phyloP scores from a whole-genome alignment of 202 grass and related monocot species.

The Musa balbisiana region DNA sequence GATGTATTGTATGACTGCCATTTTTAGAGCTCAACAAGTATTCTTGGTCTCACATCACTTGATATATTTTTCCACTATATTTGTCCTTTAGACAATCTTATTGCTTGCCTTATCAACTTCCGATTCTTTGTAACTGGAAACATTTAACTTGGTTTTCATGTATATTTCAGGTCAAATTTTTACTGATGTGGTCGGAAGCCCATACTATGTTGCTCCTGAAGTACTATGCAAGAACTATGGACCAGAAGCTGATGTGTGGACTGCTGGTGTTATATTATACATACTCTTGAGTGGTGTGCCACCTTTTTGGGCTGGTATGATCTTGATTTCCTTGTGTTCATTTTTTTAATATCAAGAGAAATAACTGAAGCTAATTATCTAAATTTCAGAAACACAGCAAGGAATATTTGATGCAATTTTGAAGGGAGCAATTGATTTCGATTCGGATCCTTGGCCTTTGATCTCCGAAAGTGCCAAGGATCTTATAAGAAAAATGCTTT shows the following conservation, averaged over 20 bases:
- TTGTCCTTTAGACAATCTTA: background rate
- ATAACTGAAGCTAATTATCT: conserved; percentile 17
- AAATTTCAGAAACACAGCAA: conserved; percentile 79
- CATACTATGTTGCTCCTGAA: conserved; percentile 95
- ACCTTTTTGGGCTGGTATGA: conserved; percentile 70
- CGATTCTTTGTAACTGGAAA: background rate
- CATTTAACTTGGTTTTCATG: background rate
- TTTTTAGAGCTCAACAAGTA: background rate
- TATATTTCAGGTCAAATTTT: conserved; percentile 6
- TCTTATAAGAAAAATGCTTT: conserved; percentile 82
- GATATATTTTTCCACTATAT: background rate
- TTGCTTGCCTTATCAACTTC: background rate
- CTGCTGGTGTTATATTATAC: conserved; percentile 90
- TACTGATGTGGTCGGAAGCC: conserved; percentile 56
- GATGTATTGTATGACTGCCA: background rate
- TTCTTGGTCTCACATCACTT: background rate
- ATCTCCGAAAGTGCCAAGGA: conserved; percentile 91
- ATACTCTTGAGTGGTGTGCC: conserved; percentile 90
- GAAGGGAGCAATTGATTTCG: conserved; percentile 80
- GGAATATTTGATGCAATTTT: conserved; percentile 96
- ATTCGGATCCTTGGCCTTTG: conserved; percentile 85
- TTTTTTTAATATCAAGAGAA: conserved; percentile 5
- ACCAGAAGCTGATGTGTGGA: conserved; percentile 93
- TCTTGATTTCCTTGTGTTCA: background rate
- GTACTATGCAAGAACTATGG: conserved; percentile 67